phyloP scores from a whole-genome alignment of 2,329 filamentous ascomycete species.

The Xylaria sp. region DNA sequence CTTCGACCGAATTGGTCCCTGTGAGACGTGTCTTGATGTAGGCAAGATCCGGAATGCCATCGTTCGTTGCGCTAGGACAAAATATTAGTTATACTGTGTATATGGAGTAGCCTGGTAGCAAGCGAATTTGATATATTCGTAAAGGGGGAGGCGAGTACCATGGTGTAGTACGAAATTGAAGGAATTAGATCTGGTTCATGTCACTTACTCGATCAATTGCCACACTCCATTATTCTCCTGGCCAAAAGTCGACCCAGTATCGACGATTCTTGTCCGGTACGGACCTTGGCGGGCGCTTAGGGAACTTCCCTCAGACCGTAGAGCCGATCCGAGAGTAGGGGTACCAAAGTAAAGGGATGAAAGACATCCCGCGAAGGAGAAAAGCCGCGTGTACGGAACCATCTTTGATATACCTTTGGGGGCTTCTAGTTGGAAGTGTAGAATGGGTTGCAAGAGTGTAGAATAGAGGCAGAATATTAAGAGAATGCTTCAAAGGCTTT shows the following conservation, averaged over 20 bases:
- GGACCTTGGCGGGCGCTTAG: slow-evolving; percentile 8
- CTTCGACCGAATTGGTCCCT: slow-evolving; percentile 21
- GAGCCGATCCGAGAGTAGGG: background rate
- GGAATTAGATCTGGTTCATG: background rate
- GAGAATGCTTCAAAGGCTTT: background rate
- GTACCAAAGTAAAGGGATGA: background rate
- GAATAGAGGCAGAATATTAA: background rate
- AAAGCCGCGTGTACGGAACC: background rate
- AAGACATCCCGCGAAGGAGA: background rate
- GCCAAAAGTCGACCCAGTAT: slow-evolving; percentile 19
- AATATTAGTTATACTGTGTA: background rate
- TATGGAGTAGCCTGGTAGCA: too few relatives aligned
- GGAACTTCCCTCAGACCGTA: background rate
- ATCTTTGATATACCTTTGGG: background rate
- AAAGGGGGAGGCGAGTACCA: background rate
- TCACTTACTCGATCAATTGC: slow-evolving; percentile 31
- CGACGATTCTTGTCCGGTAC: slow-evolving; percentile 18
- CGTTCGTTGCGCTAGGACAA: slow-evolving; percentile 5
- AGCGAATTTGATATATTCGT: background rate
- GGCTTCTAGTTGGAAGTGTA: background rate
- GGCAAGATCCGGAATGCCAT: slow-evolving; percentile 19
- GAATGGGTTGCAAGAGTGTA: background rate
- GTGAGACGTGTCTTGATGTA: slow-evolving; percentile 29
- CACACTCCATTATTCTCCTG: slow-evolving; percentile 28
- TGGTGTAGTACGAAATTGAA: background rate